phyloP scores from a whole-genome alignment of 73 alveolate species.

The Tetrahymena malaccensis region DNA sequence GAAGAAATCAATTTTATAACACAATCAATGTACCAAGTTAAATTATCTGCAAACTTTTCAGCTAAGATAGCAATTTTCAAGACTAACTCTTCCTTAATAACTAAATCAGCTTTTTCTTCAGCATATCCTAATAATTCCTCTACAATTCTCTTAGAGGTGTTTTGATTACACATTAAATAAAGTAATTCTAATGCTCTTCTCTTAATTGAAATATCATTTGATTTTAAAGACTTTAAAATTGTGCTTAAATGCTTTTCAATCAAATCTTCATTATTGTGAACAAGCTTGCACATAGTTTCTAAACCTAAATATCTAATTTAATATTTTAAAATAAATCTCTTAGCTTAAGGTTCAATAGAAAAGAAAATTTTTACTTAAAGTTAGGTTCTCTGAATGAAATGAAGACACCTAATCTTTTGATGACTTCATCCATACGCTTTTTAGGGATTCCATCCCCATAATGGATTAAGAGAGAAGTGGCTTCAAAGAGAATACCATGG shows the following conservation, averaged over 20 bases:
- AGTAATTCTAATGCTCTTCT: conserved; percentile 95
- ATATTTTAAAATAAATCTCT: neutral
- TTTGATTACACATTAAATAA: conserved; percentile 81
- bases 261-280: conserved; percentile 65
- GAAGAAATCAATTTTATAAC: conserved; percentile 87
- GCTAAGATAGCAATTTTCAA: conserved; percentile 93
- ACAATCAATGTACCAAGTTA: conserved; percentile 95
- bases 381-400: conserved; percentile 94
- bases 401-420: conserved; percentile 81
- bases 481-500: conserved; percentile 95
- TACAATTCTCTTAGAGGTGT: conserved; percentile 80
- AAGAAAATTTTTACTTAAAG: conserved; percentile 9
- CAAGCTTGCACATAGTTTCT: conserved; percentile 90
- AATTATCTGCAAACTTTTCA: conserved; percentile 92
- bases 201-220: conserved; percentile 92
- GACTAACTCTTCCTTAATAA: conserved; percentile 93
- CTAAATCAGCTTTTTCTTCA: conserved; percentile 84
- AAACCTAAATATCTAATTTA: conserved; percentile 79
- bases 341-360: neutral
- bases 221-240: conserved; percentile 77
- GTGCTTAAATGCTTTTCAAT: conserved; percentile 82
- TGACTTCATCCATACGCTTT: conserved; percentile 74
- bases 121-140: conserved; percentile 89
- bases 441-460: conserved; percentile 72
- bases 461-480: conserved; percentile 83